These are phyloP conservation scores for Ophiostoma fasciatum DNA, from an alignment of 2,329 filamentous ascomycete genomes.

Conservation along the genomic window DNA sequence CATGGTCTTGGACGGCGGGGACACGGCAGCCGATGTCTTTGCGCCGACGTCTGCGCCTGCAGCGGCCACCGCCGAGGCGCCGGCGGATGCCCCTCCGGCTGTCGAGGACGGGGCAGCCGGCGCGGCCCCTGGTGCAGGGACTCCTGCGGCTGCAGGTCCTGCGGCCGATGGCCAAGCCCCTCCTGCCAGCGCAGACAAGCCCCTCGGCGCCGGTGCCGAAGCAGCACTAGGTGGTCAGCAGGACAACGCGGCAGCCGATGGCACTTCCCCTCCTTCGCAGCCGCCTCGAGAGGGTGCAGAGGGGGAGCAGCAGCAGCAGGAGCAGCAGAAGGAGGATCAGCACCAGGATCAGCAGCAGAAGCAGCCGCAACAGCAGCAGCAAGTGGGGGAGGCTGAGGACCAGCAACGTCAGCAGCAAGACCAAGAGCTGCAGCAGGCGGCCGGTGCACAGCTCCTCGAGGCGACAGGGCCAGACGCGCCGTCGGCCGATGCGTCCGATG, in stretches of 20 bases:
- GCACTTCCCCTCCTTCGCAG: background rate
- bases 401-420: slow-evolving; percentile 4
- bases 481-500: background rate
- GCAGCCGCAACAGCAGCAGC: too few species aligned
- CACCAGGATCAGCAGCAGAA: too few species aligned
- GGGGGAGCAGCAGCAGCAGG: background rate
- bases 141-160: too few species aligned
- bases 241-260: background rate
- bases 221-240: background rate
- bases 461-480: background rate
- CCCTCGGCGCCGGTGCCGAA: too few species aligned
- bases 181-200: too few species aligned
- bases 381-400: too few species aligned
- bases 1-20: slow-evolving; percentile 27
- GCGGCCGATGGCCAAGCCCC: too few species aligned
- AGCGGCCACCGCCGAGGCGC: too few species aligned
- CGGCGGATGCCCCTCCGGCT: too few species aligned
- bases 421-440: slow-evolving; percentile 4
- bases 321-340: too few species aligned
- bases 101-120: background rate
- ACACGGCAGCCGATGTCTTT: slow-evolving; percentile 19
- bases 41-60: background rate
- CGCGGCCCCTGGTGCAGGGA: too few species aligned
- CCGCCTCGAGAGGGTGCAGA: too few species aligned
- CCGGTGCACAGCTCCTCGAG: slow-evolving; percentile 4